phyloP scores from a whole-genome alignment of 2,329 filamentous ascomycete species.

The Pseudogymnoascus sp. region DNA sequence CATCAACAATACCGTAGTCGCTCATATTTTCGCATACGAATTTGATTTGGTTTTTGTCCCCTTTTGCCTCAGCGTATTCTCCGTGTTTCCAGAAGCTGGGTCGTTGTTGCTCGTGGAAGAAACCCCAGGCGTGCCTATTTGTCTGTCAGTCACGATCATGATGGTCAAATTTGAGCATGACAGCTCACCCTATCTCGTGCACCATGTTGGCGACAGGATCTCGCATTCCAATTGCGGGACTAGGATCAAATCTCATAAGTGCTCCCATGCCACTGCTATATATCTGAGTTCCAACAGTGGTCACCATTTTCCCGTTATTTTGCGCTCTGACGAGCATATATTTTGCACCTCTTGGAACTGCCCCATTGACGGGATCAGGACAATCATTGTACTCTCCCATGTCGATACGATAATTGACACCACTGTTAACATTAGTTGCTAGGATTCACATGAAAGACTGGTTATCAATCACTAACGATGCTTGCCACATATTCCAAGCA shows the following conservation, averaged over 20 bases:
- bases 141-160: not conserved
- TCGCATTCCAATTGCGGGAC: not conserved
- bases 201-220: constrained; percentile 9
- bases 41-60: not conserved
- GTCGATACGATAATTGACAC: constrained; percentile 2
- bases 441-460: not conserved
- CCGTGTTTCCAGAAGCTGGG: not conserved
- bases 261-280: not conserved
- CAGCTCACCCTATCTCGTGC: constrained; percentile 7
- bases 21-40: constrained; percentile 1
- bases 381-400: constrained; percentile 8
- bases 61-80: not conserved
- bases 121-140: constrained; percentile 6
- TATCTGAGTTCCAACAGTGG: not conserved
- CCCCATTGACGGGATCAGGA: not conserved
- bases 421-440: not conserved
- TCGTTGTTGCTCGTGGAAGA: constrained; percentile 9
- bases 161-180: not conserved
- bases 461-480: not conserved
- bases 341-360: not conserved
- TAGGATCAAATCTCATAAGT: not conserved
- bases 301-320: not conserved
- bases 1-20: not conserved
- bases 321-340: not conserved
- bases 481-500: not conserved